These are phyloP conservation scores for Suhomyces atakaporum DNA, from an alignment of 1,139 yeast genomes.

Conservation along the genomic window DNA sequence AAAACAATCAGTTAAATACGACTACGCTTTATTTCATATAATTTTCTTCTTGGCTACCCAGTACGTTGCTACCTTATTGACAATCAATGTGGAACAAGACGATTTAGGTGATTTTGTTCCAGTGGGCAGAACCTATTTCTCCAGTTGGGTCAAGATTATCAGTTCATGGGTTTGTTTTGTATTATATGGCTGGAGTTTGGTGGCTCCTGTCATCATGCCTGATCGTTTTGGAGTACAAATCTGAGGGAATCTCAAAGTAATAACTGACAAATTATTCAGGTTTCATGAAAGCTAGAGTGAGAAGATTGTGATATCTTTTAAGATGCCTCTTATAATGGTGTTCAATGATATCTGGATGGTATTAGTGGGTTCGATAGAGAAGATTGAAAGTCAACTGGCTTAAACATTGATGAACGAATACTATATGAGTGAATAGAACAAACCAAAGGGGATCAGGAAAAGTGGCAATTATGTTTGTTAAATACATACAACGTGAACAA, in stretches of 20 bases:
- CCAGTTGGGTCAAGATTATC: conserved; percentile 90
- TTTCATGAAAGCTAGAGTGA: no score
- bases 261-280: no score
- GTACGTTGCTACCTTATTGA: conserved; percentile 90
- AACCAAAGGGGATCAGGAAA: no score
- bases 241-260: conserved; percentile 12
- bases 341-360: no score
- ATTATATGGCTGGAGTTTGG: conserved; percentile 85
- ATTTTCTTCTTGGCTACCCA: conserved; percentile 95
- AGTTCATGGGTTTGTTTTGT: conserved; percentile 91
- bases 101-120: conserved; percentile 90
- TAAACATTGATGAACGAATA: no score
- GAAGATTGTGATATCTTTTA: no score
- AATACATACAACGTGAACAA: no score
- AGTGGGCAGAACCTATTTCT: conserved; percentile 94
- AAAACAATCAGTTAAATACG: conserved; percentile 70
- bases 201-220: conserved; percentile 89
- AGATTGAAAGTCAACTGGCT: no score
- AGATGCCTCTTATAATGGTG: no score
- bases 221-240: conserved; percentile 66
- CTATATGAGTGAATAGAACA: no score
- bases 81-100: conserved; percentile 86
- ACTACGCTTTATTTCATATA: conserved; percentile 84
- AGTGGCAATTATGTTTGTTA: no score
- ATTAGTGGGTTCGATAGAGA: no score